Conservation (phyloP, 805 yeast species). For the Candida glaebosa region DNA sequence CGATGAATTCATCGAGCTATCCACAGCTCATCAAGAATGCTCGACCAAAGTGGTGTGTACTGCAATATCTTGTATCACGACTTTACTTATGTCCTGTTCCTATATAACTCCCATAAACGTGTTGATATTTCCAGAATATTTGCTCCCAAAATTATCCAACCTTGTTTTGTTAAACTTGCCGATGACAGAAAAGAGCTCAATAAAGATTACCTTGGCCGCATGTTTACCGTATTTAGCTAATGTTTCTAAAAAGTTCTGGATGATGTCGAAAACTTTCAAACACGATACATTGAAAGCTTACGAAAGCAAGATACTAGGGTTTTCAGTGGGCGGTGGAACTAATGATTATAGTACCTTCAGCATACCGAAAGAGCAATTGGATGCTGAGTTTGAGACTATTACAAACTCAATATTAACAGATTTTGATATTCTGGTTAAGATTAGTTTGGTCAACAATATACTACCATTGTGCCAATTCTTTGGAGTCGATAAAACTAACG, state of each 20-base stretch:
- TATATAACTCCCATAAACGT: constrained; percentile 72
- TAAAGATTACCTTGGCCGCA: constrained; percentile 66
- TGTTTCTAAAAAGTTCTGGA: constrained; percentile 59
- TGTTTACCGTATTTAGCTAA: constrained; percentile 72
- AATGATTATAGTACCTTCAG: constrained; percentile 19
- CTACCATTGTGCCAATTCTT: constrained; percentile 75
- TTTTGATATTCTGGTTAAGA: constrained; percentile 58
- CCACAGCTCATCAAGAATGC: constrained; percentile 7
- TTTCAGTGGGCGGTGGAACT: constrained; percentile 17
- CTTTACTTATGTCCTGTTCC: constrained; percentile 60
- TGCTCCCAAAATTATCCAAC: constrained; percentile 60
- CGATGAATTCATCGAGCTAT: constrained; percentile 48
- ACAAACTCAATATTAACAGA: constrained; percentile 70
- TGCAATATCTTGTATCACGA: constrained; percentile 64
- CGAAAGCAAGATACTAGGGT: constrained; percentile 7
- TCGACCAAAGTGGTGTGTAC: constrained; percentile 62
- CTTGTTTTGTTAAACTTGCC: constrained; percentile 22
- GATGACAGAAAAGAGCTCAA: constrained; percentile 24
- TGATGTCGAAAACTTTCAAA: constrained; percentile 52
- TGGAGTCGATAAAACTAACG: constrained; percentile 86
- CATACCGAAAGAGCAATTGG: constrained; percentile 40
- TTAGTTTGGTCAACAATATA: constrained; percentile 68
- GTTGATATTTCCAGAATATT: constrained; percentile 74
- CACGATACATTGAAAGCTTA: constrained; percentile 11
- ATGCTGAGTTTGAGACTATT: constrained; percentile 60